Evolutionary conservation across 305 asterid genomes (phyloP).

Genomic region (Rubia peregrina): DNA sequence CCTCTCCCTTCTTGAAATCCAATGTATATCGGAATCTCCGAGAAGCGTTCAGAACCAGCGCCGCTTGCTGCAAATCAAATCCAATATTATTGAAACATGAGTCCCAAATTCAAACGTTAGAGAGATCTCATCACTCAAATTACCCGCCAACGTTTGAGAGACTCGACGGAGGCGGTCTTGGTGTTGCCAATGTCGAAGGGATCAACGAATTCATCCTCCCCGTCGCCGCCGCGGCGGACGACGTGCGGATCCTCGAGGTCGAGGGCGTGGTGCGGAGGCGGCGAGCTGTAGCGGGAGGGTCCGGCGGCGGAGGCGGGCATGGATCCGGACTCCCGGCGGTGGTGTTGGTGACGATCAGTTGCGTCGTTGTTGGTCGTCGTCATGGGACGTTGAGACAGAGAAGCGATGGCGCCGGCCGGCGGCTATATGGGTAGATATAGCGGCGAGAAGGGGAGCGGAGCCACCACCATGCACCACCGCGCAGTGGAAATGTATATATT

Average conservation of each 20-base stretch:
- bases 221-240: neutral
- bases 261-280: slow-evolving; percentile 20
- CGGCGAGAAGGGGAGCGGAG: neutral
- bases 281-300: neutral
- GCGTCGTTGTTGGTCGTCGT: neutral
- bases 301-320: neutral
- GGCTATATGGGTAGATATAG: neutral
- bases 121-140: neutral
- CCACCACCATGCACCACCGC: slow-evolving; percentile 12
- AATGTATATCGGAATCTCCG: slow-evolving; percentile 88
- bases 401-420: slow-evolving; percentile 10
- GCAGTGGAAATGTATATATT: neutral
- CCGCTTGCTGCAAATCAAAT: slow-evolving; percentile 57
- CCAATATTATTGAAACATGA: no score
- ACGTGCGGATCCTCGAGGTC: slow-evolving; percentile 25
- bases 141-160: slow-evolving; percentile 95
- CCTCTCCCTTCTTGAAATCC: slow-evolving; percentile 72
- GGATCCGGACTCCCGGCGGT: neutral
- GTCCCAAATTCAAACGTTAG: no score
- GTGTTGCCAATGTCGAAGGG: slow-evolving; percentile 77
- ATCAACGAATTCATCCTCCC: slow-evolving; percentile 43
- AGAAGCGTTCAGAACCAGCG: slow-evolving; percentile 89
- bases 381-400: neutral
- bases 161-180: slow-evolving; percentile 58
- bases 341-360: neutral